Base-by-base conservation (phyloP, 202 grass and related monocot species). In the Schoenoplectus tabernaemontani region DNA sequence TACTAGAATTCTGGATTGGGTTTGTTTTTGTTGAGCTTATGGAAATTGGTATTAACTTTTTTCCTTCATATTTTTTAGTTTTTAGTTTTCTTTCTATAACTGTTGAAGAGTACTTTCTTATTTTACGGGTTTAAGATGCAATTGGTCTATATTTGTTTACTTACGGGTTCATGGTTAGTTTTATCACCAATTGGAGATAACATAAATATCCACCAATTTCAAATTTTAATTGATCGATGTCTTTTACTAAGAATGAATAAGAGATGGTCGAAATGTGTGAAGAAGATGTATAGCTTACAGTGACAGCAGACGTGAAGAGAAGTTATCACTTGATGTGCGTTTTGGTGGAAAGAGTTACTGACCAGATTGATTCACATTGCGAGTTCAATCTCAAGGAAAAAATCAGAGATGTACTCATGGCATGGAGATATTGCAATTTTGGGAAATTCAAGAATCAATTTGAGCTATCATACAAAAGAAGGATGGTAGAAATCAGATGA, bases 1-100 rank as follows among this genome's bases (percentile, higher is more conserved):
- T 78, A 30, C n/a, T n/a, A 59, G 56, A 76, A 76, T 33, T 19
- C 7, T 30, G 42, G 71, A 51, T 54, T 76, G 46, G 71, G 71
- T 23, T 30, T 78, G n/a, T 28, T 78, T 78, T 38, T 57, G 16
- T 9, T 42, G 34, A 78, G 37, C 20, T 5, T 13, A 46, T 61
- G 34, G 76, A 61, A 42, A 41, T 78, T 58, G 68, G 12, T 72
- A 2, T 74, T 51, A 53, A 7, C 8, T 32, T 50, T 50, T 73
- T 9, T 9, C 44, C n/a, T 33, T 24, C 15, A 74, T 54, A 19
- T 36, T 19, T n/a, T n/a, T n/a, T n/a, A n/a, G n/a, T n/a, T n/a
- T 5, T 34, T 34, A 34, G 7, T 56, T 76, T 70, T 70, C 10
- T 41, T 67, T 51, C 6, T 48, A 2, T 46, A 72, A 47, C 44